phyloP scores from a whole-genome alignment of 306 rosid genomes.

The Vicia sativa region DNA sequence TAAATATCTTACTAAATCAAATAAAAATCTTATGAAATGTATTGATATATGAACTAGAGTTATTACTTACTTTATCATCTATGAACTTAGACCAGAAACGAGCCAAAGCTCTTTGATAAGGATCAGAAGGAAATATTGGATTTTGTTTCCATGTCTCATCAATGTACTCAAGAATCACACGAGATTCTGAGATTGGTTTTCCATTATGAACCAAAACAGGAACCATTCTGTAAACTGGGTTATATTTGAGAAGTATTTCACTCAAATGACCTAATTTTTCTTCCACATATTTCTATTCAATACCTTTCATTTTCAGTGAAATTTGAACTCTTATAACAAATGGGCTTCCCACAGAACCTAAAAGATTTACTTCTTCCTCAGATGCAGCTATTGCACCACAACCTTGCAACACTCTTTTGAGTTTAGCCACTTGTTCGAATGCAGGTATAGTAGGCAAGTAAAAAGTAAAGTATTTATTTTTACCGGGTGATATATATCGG shows the following conservation, averaged over 20 bases:
- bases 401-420: neutral
- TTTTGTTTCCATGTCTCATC: conserved; percentile 52
- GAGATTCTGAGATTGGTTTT: conserved; percentile 59
- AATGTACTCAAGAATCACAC: conserved; percentile 54
- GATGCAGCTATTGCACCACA: conserved; percentile 12
- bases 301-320: conserved; percentile 59
- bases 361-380: conserved; percentile 46
- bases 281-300: conserved; percentile 47
- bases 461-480: too few relatives aligned
- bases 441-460: too few relatives aligned
- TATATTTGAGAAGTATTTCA: conserved; percentile 48
- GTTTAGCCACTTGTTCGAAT: too few relatives aligned
- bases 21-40: neutral
- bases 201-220: conserved; percentile 57
- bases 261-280: conserved; percentile 50
- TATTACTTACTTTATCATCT: conserved; percentile 70
- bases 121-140: conserved; percentile 53
- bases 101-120: conserved; percentile 49
- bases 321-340: conserved; percentile 48
- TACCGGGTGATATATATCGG: too few relatives aligned
- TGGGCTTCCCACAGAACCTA: conserved; percentile 54
- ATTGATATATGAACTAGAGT: neutral
- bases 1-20: too few relatives aligned
- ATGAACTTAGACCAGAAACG: conserved; percentile 72
- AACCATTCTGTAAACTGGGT: conserved; percentile 60